Evolutionary conservation across 1,284 basidiomycete genomes (phyloP).

Genomic region (Lentinula novae-zelandiae): DNA sequence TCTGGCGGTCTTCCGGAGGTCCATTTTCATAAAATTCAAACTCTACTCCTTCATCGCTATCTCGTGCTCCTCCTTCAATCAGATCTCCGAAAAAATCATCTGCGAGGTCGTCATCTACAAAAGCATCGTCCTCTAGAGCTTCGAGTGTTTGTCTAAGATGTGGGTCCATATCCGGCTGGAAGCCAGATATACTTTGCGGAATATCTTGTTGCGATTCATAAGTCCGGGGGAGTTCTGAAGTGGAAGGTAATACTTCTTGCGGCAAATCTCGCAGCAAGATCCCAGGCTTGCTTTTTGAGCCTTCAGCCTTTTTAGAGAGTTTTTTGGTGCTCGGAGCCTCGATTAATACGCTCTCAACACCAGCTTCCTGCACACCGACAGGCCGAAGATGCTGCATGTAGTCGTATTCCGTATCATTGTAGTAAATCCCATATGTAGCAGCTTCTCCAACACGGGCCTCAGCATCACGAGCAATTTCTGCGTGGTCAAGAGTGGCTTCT

Average conservation of each 20-base stretch:
- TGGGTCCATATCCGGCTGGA: slow-evolving; percentile 96
- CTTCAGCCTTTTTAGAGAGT: slow-evolving; percentile 24
- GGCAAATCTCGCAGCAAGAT: slow-evolving; percentile 55
- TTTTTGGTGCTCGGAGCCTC: slow-evolving; percentile 56
- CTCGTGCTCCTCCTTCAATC: slow-evolving; percentile 71
- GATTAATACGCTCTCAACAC: slow-evolving; percentile 72
- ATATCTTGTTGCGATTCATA: slow-evolving; percentile 75
- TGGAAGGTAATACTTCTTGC: slow-evolving; percentile 69
- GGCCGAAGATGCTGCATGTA: slow-evolving; percentile 96
- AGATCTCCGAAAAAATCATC: slow-evolving; percentile 76
- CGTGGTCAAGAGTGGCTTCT: slow-evolving; percentile 56
- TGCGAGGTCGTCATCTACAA: slow-evolving; percentile 72
- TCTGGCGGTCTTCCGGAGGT: slow-evolving; percentile 22
- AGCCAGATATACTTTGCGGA: slow-evolving; percentile 81
- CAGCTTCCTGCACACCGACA: slow-evolving; percentile 72
- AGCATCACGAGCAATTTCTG: slow-evolving; percentile 51
- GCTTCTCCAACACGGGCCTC: slow-evolving; percentile 79
- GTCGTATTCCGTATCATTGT: slow-evolving; percentile 97
- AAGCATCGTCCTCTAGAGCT: slow-evolving; percentile 95
- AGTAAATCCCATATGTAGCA: slow-evolving; percentile 88
- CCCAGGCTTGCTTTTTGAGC: slow-evolving; percentile 31
- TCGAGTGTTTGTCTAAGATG: slow-evolving; percentile 92
- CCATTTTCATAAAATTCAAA: slow-evolving; percentile 75
- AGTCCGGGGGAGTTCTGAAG: slow-evolving; percentile 68
- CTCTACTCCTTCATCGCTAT: slow-evolving; percentile 46